phyloP scores from a whole-genome alignment of 176 grass and related monocot genomes.

The Tuctoria greenei region DNA sequence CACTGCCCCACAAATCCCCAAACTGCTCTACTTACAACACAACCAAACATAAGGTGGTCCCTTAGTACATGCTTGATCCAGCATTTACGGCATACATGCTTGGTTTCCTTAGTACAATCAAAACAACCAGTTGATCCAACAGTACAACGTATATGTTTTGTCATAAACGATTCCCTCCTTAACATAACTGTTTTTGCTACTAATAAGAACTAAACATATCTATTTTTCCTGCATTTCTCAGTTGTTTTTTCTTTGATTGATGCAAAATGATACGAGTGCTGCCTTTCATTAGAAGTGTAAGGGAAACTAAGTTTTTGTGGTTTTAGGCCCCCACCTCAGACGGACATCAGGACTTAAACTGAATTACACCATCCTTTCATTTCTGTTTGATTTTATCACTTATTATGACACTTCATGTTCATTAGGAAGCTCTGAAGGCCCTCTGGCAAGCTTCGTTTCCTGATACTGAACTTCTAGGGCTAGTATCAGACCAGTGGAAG shows the following conservation, averaged over 20 bases:
- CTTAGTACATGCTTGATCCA: no score
- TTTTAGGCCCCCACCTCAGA: neutral
- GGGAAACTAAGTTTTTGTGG: neutral
- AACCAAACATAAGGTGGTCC: no score
- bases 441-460: constrained; percentile 86
- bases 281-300: neutral
- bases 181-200: neutral
- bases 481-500: constrained; percentile 97
- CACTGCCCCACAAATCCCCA: no score
- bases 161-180: constrained; percentile 5
- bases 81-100: neutral
- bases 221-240: neutral
- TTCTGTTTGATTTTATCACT: neutral
- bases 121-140: constrained; percentile 12
- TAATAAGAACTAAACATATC: neutral
- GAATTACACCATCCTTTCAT: neutral
- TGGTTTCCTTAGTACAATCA: neutral
- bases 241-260: neutral
- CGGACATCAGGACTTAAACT: neutral
- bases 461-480: constrained; percentile 64
- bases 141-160: neutral
- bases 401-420: constrained; percentile 12
- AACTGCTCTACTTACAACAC: no score
- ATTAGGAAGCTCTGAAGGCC: constrained; percentile 72
- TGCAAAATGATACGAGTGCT: neutral